Evolutionary conservation across 768 basidiomycete genomes (phyloP).

Genomic region (Tricholoma saponaceum): DNA sequence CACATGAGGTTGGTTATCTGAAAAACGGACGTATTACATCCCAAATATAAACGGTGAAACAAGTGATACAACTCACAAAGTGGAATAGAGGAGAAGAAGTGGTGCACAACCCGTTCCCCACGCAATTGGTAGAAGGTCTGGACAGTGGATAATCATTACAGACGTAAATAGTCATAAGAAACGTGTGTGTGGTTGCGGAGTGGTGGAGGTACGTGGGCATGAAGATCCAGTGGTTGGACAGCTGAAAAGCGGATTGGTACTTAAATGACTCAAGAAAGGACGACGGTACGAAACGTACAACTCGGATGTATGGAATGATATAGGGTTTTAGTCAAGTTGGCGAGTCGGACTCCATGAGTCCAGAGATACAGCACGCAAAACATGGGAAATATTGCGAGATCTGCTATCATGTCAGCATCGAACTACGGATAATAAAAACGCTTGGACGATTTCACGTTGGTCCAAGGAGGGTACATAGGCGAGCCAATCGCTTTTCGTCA

Average conservation of each 20-base stretch:
- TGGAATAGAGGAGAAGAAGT: conserved; percentile 55
- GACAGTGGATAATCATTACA: background rate
- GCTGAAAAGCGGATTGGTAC: conserved; percentile 23
- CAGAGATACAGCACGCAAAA: conserved; percentile 32
- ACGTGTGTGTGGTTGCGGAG: conserved; percentile 55
- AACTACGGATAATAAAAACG: background rate
- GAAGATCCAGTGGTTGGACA: conserved; percentile 53
- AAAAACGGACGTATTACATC: background rate
- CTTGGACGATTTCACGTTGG: conserved; percentile 27
- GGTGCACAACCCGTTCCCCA: conserved; percentile 47
- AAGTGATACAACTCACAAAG: conserved; percentile 31
- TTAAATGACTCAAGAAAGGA: background rate
- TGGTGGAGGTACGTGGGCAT: conserved; percentile 65
- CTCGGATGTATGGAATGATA: conserved; percentile 49
- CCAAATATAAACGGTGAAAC: background rate
- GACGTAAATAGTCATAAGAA: conserved; percentile 39
- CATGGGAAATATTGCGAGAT: conserved; percentile 46
- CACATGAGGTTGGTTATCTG: conserved; percentile 56
- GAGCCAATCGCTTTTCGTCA: conserved; percentile 45
- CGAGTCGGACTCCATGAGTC: conserved; percentile 33
- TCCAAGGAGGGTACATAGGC: conserved; percentile 43
- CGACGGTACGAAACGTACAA: conserved; percentile 23
- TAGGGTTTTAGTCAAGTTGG: conserved; percentile 41
- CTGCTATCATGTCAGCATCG: background rate
- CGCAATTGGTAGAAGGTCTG: background rate